Conservation (phyloP, 306 rosid genomes). For the Adenanthera pavonina region DNA sequence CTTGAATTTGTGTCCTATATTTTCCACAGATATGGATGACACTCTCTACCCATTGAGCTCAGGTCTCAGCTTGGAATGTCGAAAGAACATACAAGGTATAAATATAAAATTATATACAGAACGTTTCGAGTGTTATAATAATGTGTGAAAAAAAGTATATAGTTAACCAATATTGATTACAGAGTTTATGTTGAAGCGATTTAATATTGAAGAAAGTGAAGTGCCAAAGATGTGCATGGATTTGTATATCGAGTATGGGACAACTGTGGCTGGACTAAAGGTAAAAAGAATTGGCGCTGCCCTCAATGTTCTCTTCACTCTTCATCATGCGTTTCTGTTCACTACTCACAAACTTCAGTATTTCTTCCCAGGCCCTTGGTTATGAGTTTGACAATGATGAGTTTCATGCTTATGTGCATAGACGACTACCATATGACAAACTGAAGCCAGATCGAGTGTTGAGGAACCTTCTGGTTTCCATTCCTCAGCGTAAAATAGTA, state of each 20-base stretch:
- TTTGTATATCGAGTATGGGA: slow-evolving; percentile 72
- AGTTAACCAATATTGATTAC: slow-evolving; percentile 30
- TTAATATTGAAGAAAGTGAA: slow-evolving; percentile 70
- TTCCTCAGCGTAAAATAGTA: slow-evolving; percentile 91
- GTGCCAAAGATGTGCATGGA: slow-evolving; percentile 81
- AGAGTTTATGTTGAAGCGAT: slow-evolving; percentile 72
- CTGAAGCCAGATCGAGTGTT: slow-evolving; percentile 71
- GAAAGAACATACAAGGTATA: slow-evolving; percentile 77
- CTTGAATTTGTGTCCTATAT: background rate
- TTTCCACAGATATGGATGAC: slow-evolving; percentile 78
- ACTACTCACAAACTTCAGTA: background rate
- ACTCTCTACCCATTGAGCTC: slow-evolving; percentile 81
- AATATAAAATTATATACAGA: slow-evolving; percentile 27
- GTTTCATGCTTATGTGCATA: slow-evolving; percentile 77
- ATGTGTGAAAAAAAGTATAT: slow-evolving; percentile 14
- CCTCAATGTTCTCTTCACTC: background rate
- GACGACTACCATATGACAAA: slow-evolving; percentile 73
- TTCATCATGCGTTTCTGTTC: background rate
- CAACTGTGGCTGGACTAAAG: slow-evolving; percentile 93
- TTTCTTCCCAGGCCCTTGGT: slow-evolving; percentile 62
- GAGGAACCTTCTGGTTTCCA: slow-evolving; percentile 80
- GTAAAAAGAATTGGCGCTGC: slow-evolving; percentile 38
- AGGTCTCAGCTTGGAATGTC: slow-evolving; percentile 75
- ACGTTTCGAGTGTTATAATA: slow-evolving; percentile 6
- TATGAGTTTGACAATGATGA: slow-evolving; percentile 79